phyloP scores from a whole-genome alignment of 1,284 basidiomycete genomes.

The Cryptococcus maquisensis region DNA sequence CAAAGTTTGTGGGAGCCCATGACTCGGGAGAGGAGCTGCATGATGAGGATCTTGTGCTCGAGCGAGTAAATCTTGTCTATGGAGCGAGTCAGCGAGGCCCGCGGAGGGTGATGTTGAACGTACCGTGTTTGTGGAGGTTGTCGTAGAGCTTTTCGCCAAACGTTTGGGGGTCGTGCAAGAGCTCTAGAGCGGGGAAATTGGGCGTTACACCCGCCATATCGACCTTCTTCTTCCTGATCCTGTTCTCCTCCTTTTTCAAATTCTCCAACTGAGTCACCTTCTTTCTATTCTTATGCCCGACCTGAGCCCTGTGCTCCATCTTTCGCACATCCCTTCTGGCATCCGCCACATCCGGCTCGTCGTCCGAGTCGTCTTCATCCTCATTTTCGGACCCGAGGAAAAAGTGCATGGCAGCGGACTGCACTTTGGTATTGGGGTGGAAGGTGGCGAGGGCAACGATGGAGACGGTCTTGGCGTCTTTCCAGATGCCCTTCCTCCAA shows the following conservation, averaged over 20 bases:
- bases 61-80: constrained; percentile 85
- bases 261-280: constrained; percentile 59
- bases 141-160: constrained; percentile 95
- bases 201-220: constrained; percentile 51
- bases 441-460: constrained; percentile 89
- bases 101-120: constrained; percentile 6
- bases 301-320: constrained; percentile 73
- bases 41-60: constrained; percentile 94
- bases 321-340: constrained; percentile 61
- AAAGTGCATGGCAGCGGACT: constrained; percentile 94
- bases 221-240: constrained; percentile 51
- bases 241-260: constrained; percentile 59
- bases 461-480: constrained; percentile 87
- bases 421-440: constrained; percentile 91
- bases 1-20: constrained; percentile 91
- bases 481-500: constrained; percentile 93
- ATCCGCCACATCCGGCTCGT: constrained; percentile 65
- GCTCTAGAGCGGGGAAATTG: constrained; percentile 90
- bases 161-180: constrained; percentile 91
- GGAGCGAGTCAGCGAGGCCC: not conserved
- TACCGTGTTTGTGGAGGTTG: constrained; percentile 66
- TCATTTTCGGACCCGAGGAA: constrained; percentile 82
- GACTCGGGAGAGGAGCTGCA: constrained; percentile 95
- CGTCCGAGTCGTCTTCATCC: constrained; percentile 63
- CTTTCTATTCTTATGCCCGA: constrained; percentile 89